Evolutionary conservation across 225 moss, liverwort and hornwort species (phyloP), one percentile per base, ranked within the genome.

Genomic region (Polytrichum formosum): DNA sequence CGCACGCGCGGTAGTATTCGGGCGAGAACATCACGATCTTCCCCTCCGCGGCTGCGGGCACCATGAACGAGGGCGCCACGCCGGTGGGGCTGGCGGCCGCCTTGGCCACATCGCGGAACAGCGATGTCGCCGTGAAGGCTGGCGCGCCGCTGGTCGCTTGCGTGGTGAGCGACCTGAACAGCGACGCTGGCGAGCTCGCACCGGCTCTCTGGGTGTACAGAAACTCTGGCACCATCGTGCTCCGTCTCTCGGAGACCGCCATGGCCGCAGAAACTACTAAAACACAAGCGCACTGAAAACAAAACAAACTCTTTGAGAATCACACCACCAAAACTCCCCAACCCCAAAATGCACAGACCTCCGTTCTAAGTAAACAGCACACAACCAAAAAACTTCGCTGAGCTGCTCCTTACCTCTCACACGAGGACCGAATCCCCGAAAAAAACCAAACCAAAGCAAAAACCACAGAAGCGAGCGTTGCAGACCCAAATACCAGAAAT

Each of bases 1-100:
- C 90, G 66, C 87, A 85, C 6, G 88, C 84, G 28, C 81, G 81
- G 77, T 92, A 92, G 68, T 78, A 92, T 77, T 90, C 79, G 26
- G 18, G 35, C 2, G 90, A 87, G 67, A 81, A 90, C 87, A 87
- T 80, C 6, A 4, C 69, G 66, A 92, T 90, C 80, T 88, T 88
- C 60, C 82, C 73, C 80, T 88, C 85, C 5, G 26, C 73, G 7
- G 85, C 55, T 0, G 88, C 78, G 0, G 78, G 67, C 60, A 79
- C 79, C 68, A 81, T 19, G 65, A 88, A 84, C 58, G 76, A 58
- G 26, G 74, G 67, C 61, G 81, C 81, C 71, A 78, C 76, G 23
- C 87, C 87, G 7, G 76, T 71, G 26, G 69, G 63, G 6, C 70
- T 76, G 27, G 71, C 68, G 7, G 83, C 78, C 17, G 84, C 78